Evolutionary conservation across 1,139 yeast species (phyloP).

Genomic region (Kluyveromyces sp.): DNA sequence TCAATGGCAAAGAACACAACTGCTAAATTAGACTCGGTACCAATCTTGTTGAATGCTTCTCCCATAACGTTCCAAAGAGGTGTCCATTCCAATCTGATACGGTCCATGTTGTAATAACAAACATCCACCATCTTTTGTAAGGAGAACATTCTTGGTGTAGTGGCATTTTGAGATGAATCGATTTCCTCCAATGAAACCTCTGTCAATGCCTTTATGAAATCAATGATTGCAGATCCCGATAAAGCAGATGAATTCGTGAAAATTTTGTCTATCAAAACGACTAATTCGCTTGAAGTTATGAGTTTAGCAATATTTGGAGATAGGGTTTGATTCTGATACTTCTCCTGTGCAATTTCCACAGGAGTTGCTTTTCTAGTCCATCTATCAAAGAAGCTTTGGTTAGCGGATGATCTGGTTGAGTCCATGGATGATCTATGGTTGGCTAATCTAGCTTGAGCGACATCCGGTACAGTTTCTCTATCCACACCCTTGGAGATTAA

Average conservation of each 20-base stretch:
- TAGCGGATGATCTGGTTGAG: constrained; percentile 35
- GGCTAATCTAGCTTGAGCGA: constrained; percentile 56
- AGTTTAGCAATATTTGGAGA: constrained; percentile 50
- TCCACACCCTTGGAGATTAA: constrained; percentile 84
- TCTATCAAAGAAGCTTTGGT: constrained; percentile 30
- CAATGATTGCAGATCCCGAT: constrained; percentile 76
- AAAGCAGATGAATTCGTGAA: constrained; percentile 77
- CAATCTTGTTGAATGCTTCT: constrained; percentile 76
- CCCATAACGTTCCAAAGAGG: constrained; percentile 94
- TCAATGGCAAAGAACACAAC: constrained; percentile 90
- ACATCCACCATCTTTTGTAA: constrained; percentile 94
- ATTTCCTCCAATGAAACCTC: constrained; percentile 88
- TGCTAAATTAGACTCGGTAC: constrained; percentile 64
- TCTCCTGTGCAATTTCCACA: constrained; percentile 41
- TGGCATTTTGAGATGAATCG: constrained; percentile 74
- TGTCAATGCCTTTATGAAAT: constrained; percentile 79
- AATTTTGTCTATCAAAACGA: constrained; percentile 78
- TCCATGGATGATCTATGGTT: constrained; percentile 49
- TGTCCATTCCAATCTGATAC: constrained; percentile 95
- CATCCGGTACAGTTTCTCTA: constrained; percentile 79
- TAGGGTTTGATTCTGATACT: constrained; percentile 43
- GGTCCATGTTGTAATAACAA: constrained; percentile 93
- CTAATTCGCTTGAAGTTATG: constrained; percentile 67
- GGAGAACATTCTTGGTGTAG: constrained; percentile 84
- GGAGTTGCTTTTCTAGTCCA: constrained; percentile 40